Evolutionary conservation across 805 yeast species (phyloP).

Genomic region (Wickerhamiella australiensis): DNA sequence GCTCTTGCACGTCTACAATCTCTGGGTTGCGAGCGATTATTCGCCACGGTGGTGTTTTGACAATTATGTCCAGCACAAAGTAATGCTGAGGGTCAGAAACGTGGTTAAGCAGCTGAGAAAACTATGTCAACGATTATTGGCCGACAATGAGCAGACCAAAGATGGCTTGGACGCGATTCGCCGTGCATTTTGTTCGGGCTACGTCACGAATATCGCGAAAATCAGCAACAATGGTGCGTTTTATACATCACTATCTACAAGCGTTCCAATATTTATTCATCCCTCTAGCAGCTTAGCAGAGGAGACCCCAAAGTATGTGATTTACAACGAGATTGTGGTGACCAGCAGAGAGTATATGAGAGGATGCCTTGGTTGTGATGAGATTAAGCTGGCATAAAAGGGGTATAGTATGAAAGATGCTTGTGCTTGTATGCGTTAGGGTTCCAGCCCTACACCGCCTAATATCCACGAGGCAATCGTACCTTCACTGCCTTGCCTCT

Average conservation of each 20-base stretch:
- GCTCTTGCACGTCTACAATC: conserved; percentile 59
- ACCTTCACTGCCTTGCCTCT: too few species aligned
- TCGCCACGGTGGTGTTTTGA: conserved; percentile 66
- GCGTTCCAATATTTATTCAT: conserved; percentile 62
- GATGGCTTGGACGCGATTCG: conserved; percentile 50
- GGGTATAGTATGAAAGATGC: too few species aligned
- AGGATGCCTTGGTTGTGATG: conserved; percentile 69
- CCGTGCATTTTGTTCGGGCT: conserved; percentile 41
- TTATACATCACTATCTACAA: conserved; percentile 54
- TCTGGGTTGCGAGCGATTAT: conserved; percentile 54
- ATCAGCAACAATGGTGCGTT: conserved; percentile 53
- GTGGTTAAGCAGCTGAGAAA: conserved; percentile 58
- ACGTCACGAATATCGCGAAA: conserved; percentile 39
- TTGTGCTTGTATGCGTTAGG: too few species aligned
- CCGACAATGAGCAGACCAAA: conserved; percentile 54
- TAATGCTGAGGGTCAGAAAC: conserved; percentile 65
- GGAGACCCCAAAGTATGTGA: conserved; percentile 56
- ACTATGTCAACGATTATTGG: conserved; percentile 41
- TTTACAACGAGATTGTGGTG: conserved; percentile 69
- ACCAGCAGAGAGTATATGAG: conserved; percentile 90
- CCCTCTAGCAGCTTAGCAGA: conserved; percentile 70
- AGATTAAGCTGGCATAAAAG: conserved; percentile 26
- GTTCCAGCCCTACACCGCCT: too few species aligned
- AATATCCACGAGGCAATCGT: too few species aligned
- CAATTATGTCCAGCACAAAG: conserved; percentile 68